Evolutionary conservation across 2,329 filamentous ascomycete species (phyloP).

Genomic region (Anthostomella pinea): DNA sequence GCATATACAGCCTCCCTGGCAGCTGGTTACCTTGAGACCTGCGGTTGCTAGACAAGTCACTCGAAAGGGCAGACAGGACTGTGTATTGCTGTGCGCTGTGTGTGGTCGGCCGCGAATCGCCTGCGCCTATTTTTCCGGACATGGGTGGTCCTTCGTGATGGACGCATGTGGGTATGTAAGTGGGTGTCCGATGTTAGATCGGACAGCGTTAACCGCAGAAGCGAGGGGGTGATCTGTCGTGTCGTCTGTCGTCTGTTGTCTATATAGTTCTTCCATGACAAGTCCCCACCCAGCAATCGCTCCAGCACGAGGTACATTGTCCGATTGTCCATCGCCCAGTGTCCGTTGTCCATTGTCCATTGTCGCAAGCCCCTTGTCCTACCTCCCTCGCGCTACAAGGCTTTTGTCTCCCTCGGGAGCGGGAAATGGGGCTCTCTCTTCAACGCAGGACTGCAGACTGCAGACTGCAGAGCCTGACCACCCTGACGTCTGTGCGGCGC

Average conservation of each 20-base stretch:
- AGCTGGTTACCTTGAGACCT: constrained; percentile 6
- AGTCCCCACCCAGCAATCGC: constrained; percentile 19
- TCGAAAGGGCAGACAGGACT: constrained; percentile 4
- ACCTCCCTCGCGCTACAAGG: constrained; percentile 14
- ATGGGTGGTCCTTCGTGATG: constrained; percentile 10
- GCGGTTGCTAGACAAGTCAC: neutral
- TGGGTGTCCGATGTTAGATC: constrained; percentile 23
- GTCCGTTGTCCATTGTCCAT: too few relatives aligned
- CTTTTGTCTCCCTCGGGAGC: constrained; percentile 26
- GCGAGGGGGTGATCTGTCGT: constrained; percentile 12
- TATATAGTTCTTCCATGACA: constrained; percentile 15
- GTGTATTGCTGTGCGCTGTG: constrained; percentile 3
- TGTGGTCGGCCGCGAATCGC: constrained; percentile 2
- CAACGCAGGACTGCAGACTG: too few relatives aligned
- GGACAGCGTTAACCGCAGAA: constrained; percentile 29
- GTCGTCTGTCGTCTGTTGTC: constrained; percentile 6
- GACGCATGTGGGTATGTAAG: constrained; percentile 5
- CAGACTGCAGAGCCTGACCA: too few relatives aligned
- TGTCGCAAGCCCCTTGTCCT: too few relatives aligned
- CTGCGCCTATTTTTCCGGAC: constrained; percentile 7
- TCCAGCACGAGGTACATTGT: constrained; percentile 21
- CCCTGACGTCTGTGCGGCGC: constrained; percentile 33
- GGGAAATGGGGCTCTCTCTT: constrained; percentile 29
- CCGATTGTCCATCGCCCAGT: constrained; percentile 14
- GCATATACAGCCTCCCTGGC: constrained; percentile 25